Base-by-base conservation (phyloP, 2,329 filamentous ascomycete species). In the Xylaria arbuscula region DNA sequence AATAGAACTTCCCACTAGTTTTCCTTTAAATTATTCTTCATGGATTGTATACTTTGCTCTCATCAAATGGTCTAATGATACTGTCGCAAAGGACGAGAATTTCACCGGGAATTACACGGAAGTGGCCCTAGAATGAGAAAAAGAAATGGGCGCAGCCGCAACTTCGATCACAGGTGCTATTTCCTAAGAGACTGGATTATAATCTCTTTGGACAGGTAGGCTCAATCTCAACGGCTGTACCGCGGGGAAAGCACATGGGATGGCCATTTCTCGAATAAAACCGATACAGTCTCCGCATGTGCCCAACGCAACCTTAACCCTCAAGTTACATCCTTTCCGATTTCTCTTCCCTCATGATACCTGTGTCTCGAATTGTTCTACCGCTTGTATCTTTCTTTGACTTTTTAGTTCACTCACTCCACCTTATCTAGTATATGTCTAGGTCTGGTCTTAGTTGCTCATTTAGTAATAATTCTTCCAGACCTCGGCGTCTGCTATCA, bases 361-460 rank as follows among this genome's bases (percentile, higher is more conserved):
- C 42, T 45, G 10, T 67, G 45, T 58, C 34, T 50, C 15, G 19
- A 15, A 38, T 28, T 51, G 22, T 59, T n/a, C 13, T 10, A 9
- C 15, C 13, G 19, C 13, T 22, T 53, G 24, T 45, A 62, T 45
- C n/a, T 42, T 38, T 59, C 7, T 54, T 36, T 19, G n/a, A 10
- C 7, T 54, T 17, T 45, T 17, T 13, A 10, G 4, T 36, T 36
- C 6, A 58, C 19, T 54, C 24, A 11, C 10, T 42, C 38, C 22
- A 15, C 32, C 11, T 34, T 50, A 19, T 55, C n/a, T 11, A 15
- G 19, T 24, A 28, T 57, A 53, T 56, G 57, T 24, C 34, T 42
- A 5, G 38, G 10, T 11, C 10, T 3, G 42, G 42, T 9, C 19
- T 38, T 15, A 9, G 47, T 40, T 4, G 19, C 22, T 8, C 24